phyloP scores from a whole-genome alignment of 1,284 basidiomycete genomes.

The Boletus mariae region DNA sequence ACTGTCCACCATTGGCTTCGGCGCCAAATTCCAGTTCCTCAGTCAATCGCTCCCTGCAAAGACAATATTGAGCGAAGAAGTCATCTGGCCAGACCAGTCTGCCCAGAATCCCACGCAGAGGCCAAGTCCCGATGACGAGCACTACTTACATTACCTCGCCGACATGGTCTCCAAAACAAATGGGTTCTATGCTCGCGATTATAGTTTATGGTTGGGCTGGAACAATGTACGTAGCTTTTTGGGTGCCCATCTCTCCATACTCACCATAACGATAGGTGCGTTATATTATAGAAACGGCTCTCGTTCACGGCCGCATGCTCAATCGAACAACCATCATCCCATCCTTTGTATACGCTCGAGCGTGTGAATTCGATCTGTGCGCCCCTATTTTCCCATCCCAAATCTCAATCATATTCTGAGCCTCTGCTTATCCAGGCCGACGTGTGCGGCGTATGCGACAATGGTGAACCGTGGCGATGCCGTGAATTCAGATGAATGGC shows the following conservation, averaged over 20 bases:
- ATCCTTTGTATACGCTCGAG: constrained; percentile 40
- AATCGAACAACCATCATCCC: constrained; percentile 39
- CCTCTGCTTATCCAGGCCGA: constrained; percentile 15
- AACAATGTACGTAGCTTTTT: constrained; percentile 27
- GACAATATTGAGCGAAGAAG: constrained; percentile 14
- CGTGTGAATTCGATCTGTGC: constrained; percentile 38
- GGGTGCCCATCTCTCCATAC: not conserved
- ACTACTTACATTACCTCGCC: constrained; percentile 16
- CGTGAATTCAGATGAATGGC: constrained; percentile 37
- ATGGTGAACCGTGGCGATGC: constrained; percentile 43
- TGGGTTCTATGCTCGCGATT: constrained; percentile 35
- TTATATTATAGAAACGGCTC: constrained; percentile 39
- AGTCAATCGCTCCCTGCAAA: constrained; percentile 11
- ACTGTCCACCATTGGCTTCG: constrained; percentile 19
- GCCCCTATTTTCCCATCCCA: constrained; percentile 1
- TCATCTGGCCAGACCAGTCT: constrained; percentile 20
- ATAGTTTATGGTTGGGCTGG: constrained; percentile 35
- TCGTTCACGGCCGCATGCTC: constrained; percentile 37
- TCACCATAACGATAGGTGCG: constrained; percentile 30
- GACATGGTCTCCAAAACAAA: constrained; percentile 29
- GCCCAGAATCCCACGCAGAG: not conserved
- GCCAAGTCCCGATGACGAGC: constrained; percentile 1
- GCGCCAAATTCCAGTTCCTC: constrained; percentile 20
- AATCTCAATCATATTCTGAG: not conserved
- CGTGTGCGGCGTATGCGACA: constrained; percentile 35